phyloP scores from a whole-genome alignment of 2,329 filamentous ascomycete genomes.

The Teratosphaeria viscida region DNA sequence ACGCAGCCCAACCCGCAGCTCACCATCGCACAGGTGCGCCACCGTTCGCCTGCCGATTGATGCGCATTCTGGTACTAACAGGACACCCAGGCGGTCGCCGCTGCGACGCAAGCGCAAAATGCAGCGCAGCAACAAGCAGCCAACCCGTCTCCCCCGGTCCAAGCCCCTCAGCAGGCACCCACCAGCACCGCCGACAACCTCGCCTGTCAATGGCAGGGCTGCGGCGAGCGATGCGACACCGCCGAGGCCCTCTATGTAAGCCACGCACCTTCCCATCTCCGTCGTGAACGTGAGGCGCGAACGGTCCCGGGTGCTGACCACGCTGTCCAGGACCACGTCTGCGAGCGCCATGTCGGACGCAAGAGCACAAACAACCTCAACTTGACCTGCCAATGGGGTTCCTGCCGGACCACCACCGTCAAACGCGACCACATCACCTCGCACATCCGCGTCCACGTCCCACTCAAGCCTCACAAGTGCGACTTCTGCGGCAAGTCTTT shows the following conservation, averaged over 20 bases:
- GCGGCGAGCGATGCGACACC: slow-evolving; percentile 48
- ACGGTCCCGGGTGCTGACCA: background rate
- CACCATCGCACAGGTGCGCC: background rate
- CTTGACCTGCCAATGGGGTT: slow-evolving; percentile 93
- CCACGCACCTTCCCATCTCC: background rate
- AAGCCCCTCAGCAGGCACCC: slow-evolving; percentile 17
- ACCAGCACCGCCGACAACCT: slow-evolving; percentile 34
- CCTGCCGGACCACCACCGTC: slow-evolving; percentile 89
- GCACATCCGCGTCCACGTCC: slow-evolving; percentile 97
- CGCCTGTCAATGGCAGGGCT: slow-evolving; percentile 53
- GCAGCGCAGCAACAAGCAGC: slow-evolving; percentile 17
- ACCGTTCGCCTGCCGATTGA: background rate
- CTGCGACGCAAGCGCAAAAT: slow-evolving; percentile 17
- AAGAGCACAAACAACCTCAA: slow-evolving; percentile 99
- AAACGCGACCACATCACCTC: slow-evolving; percentile 99
- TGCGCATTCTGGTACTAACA: slow-evolving; percentile 2
- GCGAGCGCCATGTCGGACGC: slow-evolving; percentile 93
- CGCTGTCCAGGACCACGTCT: slow-evolving; percentile 73
- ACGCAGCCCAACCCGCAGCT: background rate
- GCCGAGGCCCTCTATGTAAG: slow-evolving; percentile 54
- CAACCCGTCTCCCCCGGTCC: slow-evolving; percentile 18
- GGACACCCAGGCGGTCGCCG: slow-evolving; percentile 14
- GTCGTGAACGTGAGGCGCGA: background rate
- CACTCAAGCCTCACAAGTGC: slow-evolving; percentile 96
- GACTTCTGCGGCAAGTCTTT: slow-evolving; percentile 98